A percentile compares a stretch with the other conserved stretches of the same genome.
Evolutionary conservation across 352 stramenopile genomes (phyloP).

Genomic region (Globisporangium sylvaticum): DNA sequence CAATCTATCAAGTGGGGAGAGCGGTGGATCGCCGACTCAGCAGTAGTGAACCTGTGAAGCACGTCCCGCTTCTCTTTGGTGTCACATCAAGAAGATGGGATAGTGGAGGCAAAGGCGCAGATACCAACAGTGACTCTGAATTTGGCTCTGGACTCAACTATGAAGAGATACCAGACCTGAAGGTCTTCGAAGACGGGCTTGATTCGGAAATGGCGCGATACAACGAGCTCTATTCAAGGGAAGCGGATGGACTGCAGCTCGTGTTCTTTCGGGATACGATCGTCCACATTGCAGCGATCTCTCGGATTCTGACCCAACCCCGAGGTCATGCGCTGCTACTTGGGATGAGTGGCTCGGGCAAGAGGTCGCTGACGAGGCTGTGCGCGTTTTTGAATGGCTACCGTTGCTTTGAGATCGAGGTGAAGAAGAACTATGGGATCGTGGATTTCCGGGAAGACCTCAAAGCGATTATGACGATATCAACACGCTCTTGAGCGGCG

Average conservation of each 20-base stretch:
- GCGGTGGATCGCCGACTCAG: neutral
- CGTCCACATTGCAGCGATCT: slow-evolving; percentile 81
- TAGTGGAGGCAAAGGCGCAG: neutral
- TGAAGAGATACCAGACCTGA: slow-evolving; percentile 30
- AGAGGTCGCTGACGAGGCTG: slow-evolving; percentile 77
- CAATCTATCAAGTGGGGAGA: slow-evolving; percentile 25
- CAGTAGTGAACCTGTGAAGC: neutral
- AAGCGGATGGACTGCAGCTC: slow-evolving; percentile 33
- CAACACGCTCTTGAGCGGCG: slow-evolving; percentile 86
- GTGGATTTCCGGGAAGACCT: slow-evolving; percentile 88
- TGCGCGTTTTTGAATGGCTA: slow-evolving; percentile 75
- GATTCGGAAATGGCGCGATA: slow-evolving; percentile 43
- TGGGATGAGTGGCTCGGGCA: slow-evolving; percentile 83
- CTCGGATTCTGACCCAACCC: slow-evolving; percentile 78
- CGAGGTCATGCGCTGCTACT: slow-evolving; percentile 85
- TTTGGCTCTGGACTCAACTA: neutral
- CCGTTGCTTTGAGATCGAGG: slow-evolving; percentile 74
- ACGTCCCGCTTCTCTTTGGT: slow-evolving; percentile 13
- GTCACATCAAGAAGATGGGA: neutral
- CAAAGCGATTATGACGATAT: slow-evolving; percentile 81
- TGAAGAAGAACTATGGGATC: slow-evolving; percentile 81
- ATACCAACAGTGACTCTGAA: neutral
- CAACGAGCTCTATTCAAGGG: slow-evolving; percentile 20
- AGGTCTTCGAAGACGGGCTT: slow-evolving; percentile 56
- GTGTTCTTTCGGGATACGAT: slow-evolving; percentile 86